Evolutionary conservation across 2,329 filamentous ascomycete species (phyloP).

Genomic region (Colletotrichum plurivorum): DNA sequence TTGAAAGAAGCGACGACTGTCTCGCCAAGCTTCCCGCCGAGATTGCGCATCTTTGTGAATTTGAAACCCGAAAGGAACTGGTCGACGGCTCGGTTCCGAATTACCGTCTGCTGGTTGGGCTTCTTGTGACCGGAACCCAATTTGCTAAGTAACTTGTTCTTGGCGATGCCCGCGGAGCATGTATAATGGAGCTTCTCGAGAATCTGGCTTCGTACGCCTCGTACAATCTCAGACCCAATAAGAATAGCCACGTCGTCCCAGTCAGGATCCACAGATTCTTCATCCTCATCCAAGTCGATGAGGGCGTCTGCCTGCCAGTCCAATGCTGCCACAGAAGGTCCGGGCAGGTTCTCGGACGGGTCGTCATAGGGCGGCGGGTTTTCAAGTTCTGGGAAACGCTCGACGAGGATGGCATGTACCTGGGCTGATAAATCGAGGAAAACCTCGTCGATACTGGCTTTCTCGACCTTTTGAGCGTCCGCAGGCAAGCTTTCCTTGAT

Average conservation of each 20-base stretch:
- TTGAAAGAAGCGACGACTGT: conserved; percentile 85
- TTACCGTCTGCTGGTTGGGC: conserved; percentile 93
- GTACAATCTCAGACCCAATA: conserved; percentile 90
- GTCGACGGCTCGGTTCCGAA: conserved; percentile 85
- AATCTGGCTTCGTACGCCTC: conserved; percentile 79
- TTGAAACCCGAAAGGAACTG: conserved; percentile 88
- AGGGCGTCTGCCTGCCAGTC: conserved; percentile 90
- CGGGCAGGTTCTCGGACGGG: conserved; percentile 77
- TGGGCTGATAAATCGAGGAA: conserved; percentile 93
- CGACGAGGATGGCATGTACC: conserved; percentile 80
- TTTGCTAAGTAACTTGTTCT: conserved; percentile 97
- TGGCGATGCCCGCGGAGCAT: conserved; percentile 89
- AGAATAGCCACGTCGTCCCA: conserved; percentile 95
- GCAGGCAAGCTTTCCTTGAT: conserved; percentile 82
- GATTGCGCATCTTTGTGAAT: conserved; percentile 92
- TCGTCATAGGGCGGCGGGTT: conserved; percentile 81
- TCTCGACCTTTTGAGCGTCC: conserved; percentile 83
- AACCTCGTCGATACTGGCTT: conserved; percentile 95
- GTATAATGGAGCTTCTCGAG: conserved; percentile 84
- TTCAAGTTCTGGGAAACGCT: conserved; percentile 81
- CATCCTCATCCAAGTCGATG: conserved; percentile 81
- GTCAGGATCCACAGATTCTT: conserved; percentile 86
- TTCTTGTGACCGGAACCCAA: conserved; percentile 93
- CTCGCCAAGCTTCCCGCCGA: conserved; percentile 96
- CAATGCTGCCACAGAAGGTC: conserved; percentile 77